Conservation (phyloP, 257 asterid genomes). For the Rauvolfia tetraphylla region DNA sequence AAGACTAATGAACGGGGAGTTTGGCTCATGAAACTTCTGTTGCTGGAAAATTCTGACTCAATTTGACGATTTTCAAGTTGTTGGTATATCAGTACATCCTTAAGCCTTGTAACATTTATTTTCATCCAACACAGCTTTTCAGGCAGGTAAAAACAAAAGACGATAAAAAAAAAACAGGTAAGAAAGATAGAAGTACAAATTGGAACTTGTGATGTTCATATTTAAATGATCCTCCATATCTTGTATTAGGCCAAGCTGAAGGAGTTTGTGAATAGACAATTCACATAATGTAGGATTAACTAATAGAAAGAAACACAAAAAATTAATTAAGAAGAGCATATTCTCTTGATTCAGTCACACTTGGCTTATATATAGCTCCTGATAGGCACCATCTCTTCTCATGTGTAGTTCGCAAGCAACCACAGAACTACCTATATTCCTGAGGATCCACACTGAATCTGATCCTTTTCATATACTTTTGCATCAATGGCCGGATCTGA, state of each 20-base stretch:
- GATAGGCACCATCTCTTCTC: constrained; percentile 4
- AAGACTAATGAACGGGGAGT: background rate
- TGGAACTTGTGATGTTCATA: background rate
- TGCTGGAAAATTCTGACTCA: background rate
- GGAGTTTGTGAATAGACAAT: background rate
- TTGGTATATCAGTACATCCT: too few relatives aligned
- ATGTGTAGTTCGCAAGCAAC: constrained; percentile 15
- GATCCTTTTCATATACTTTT: background rate
- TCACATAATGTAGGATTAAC: constrained; percentile 17
- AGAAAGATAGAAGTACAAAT: background rate
- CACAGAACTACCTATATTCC: constrained; percentile 1
- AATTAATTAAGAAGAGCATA: constrained; percentile 39
- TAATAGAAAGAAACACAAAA: constrained; percentile 29
- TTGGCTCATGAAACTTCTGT: background rate
- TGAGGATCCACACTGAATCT: background rate
- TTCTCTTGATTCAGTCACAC: constrained; percentile 7
- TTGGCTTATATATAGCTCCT: constrained; percentile 30
- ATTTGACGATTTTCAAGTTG: background rate
- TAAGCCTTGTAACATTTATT: too few relatives aligned
- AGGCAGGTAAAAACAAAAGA: background rate
- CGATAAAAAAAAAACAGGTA: background rate
- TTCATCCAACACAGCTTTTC: background rate
- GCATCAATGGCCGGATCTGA: constrained; percentile 51
- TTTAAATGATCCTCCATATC: background rate
- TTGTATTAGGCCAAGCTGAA: background rate